Evolutionary conservation across 2,329 filamentous ascomycete species (phyloP), one percentile per base, ranked within the genome.

Genomic region (Aspergillus sp.): DNA sequence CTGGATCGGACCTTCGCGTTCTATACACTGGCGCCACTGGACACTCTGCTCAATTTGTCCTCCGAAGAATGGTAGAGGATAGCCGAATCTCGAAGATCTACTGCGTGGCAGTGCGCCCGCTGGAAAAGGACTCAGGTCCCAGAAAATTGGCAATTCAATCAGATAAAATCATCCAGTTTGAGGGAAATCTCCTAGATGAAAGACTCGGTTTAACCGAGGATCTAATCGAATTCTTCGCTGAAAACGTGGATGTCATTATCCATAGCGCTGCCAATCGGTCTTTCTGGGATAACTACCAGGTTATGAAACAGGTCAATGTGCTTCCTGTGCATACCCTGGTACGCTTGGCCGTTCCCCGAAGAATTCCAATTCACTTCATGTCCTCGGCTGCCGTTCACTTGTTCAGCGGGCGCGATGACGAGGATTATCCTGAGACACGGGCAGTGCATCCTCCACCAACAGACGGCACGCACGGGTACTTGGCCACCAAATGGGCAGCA

Each of bases 31-130:
- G 71, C 1, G 64, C 66, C 11, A 72, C 70, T 2, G 65, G 71
- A 0, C 80, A 78, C 55, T 65, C 84, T 1, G 79, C 75, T 6
- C 57, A 60, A 1, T 59, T 72, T 3, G 58, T 84, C n/a, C 67
- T 84, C 1, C 59, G 57, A 1, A 59, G 65, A 0, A 73, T 85
- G 0, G 57, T 77, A 0, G 59, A 64, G 1, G 55, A 75, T 6
- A 32, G 62, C 0, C 51, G 58, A 0, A 70, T 84, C 0, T 26
- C 55, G 2, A 69, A 66, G 14, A 67, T 84, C 2, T 75, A 81
- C 64, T 82, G 80, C 60, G 51, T 84, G 3, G 80, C 18, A 55
- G 62, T 11, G 5, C 24, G 50, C 12, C 2, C 50, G 14, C 6
- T 11, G 14, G 26, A 12, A 18, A 51, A 4, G 52, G 10, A 10